These are phyloP conservation scores for Alternaria postmessia DNA, from an alignment of 2,329 filamentous ascomycete species.

Conservation along the genomic window DNA sequence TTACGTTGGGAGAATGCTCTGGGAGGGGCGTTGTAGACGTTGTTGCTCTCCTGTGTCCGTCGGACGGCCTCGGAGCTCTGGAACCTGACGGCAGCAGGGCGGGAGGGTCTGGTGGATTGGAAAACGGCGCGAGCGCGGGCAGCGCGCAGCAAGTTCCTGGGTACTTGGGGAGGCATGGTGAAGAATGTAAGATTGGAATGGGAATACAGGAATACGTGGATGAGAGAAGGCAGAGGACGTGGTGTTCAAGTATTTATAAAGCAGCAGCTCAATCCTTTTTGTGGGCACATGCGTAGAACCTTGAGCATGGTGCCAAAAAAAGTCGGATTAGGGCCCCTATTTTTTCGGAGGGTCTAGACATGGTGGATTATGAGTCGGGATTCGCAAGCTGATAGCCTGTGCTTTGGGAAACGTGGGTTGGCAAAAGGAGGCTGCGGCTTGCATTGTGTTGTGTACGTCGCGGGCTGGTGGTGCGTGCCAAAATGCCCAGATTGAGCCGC, in stretches of 20 bases:
- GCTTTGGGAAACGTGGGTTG: slow-evolving; percentile 19
- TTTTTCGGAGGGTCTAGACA: slow-evolving; percentile 22
- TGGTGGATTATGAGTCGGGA: slow-evolving; percentile 21
- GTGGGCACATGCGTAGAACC: slow-evolving; percentile 13
- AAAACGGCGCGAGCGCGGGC: slow-evolving; percentile 20
- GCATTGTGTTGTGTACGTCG: slow-evolving; percentile 19
- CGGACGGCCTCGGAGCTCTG: slow-evolving; percentile 19
- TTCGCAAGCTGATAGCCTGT: slow-evolving; percentile 19
- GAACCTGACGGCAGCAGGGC: slow-evolving; percentile 16
- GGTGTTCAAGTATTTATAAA: slow-evolving; percentile 11
- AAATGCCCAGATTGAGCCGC: slow-evolving; percentile 9
- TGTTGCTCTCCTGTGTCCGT: slow-evolving; percentile 9
- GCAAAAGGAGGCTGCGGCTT: slow-evolving; percentile 19
- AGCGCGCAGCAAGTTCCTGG: slow-evolving; percentile 22
- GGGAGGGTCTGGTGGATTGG: slow-evolving; percentile 17
- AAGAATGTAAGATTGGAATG: slow-evolving; percentile 1
- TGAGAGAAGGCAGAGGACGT: slow-evolving; percentile 6
- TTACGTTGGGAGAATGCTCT: slow-evolving; percentile 9
- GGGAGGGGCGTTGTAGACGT: slow-evolving; percentile 16
- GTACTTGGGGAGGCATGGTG: slow-evolving; percentile 22
- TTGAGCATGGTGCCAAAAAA: slow-evolving; percentile 13
- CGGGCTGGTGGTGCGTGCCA: slow-evolving; percentile 17
- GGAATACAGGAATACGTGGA: slow-evolving; percentile 8
- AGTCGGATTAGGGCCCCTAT: slow-evolving; percentile 17
- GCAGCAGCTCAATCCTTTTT: slow-evolving; percentile 16